Conservation (phyloP, 148 eudicot genomes). For the Camellia sinensis region DNA sequence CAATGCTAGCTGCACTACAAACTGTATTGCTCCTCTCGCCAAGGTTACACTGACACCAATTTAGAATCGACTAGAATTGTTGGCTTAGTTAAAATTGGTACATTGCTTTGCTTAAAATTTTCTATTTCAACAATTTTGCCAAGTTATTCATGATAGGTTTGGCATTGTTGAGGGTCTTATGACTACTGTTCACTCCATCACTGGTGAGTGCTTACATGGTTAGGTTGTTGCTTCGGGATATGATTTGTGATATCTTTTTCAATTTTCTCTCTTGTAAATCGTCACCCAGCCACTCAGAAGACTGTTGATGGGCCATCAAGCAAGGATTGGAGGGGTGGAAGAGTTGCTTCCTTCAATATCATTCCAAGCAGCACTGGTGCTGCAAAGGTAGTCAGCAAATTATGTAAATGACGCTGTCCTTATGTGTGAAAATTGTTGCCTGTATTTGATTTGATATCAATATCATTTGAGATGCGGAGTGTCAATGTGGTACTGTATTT, state of each 20-base stretch:
- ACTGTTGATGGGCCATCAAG: slow-evolving; percentile 75
- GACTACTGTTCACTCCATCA: slow-evolving; percentile 73
- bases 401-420: neutral
- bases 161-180: slow-evolving; percentile 82
- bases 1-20: slow-evolving; percentile 82
- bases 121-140: neutral
- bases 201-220: slow-evolving; percentile 32
- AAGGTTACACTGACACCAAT: slow-evolving; percentile 35
- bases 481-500: neutral
- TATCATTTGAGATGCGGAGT: too few species aligned
- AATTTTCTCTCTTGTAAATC: neutral
- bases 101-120: neutral
- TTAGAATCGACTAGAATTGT: neutral
- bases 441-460: neutral
- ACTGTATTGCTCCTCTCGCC: slow-evolving; percentile 80
- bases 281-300: slow-evolving; percentile 54
- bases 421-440: neutral
- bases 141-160: slow-evolving; percentile 60
- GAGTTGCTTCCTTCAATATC: slow-evolving; percentile 78
- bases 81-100: neutral
- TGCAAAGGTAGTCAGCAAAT: slow-evolving; percentile 45
- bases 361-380: slow-evolving; percentile 85
- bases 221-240: neutral
- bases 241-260: slow-evolving; percentile 2
- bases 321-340: slow-evolving; percentile 80